phyloP scores from a whole-genome alignment of 768 basidiomycete genomes.

The Hypholoma sublateritium region DNA sequence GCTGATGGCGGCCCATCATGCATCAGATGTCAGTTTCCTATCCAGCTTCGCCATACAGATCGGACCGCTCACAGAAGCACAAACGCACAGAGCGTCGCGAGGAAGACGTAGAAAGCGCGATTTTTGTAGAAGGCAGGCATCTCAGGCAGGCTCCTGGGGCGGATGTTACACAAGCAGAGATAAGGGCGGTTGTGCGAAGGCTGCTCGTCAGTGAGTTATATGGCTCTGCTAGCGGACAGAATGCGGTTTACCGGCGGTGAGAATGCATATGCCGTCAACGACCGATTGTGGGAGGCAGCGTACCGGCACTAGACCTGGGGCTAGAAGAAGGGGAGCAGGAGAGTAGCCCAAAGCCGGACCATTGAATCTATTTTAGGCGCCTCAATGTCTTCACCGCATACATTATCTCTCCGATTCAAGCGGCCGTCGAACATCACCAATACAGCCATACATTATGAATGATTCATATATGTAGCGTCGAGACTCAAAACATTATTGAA shows the following conservation, averaged over 20 bases:
- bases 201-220: background rate
- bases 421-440: too few relatives aligned
- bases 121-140: conserved; percentile 17
- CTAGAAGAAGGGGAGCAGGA: too few relatives aligned
- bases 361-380: background rate
- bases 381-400: too few relatives aligned
- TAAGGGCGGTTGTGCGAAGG: background rate
- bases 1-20: conserved; percentile 15
- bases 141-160: background rate
- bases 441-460: too few relatives aligned
- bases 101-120: conserved; percentile 23
- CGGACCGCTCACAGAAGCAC: conserved; percentile 24
- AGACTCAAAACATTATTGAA: too few relatives aligned
- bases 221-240: background rate
- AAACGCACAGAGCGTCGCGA: conserved; percentile 25
- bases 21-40: background rate
- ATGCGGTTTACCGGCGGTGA: background rate
- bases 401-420: too few relatives aligned
- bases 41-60: too few relatives aligned
- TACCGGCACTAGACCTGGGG: background rate
- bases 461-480: too few relatives aligned
- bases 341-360: too few relatives aligned
- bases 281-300: background rate
- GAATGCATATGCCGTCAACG: background rate
- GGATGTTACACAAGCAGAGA: too few relatives aligned